phyloP scores from a whole-genome alignment of 2,329 filamentous ascomycete genomes.

The Aureobasidium uvarum region DNA sequence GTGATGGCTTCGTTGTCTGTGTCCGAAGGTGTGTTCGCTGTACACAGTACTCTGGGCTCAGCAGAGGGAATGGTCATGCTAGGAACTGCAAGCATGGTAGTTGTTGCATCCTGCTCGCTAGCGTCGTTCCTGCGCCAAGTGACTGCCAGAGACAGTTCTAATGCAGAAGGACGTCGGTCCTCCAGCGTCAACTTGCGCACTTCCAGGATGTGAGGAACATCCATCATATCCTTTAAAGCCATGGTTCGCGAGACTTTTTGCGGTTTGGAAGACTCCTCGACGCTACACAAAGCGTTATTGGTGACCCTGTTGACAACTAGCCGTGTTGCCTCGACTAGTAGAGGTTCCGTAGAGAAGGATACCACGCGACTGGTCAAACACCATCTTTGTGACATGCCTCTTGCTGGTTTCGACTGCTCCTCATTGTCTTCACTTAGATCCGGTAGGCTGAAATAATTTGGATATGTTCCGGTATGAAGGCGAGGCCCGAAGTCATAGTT shows the following conservation, averaged over 20 bases:
- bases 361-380: constrained; percentile 67
- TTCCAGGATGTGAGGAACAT: constrained; percentile 69
- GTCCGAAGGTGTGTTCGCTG: constrained; percentile 38
- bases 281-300: constrained; percentile 60
- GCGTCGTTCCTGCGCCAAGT: constrained; percentile 65
- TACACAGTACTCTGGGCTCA: constrained; percentile 78
- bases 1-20: constrained; percentile 16
- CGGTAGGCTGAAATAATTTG: constrained; percentile 71
- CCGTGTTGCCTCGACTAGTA: constrained; percentile 63
- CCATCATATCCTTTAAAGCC: constrained; percentile 43
- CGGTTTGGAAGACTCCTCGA: neutral
- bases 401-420: constrained; percentile 3
- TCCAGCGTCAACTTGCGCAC: constrained; percentile 77
- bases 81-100: constrained; percentile 71
- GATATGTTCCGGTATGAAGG: constrained; percentile 77
- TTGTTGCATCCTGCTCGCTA: constrained; percentile 43
- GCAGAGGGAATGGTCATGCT: constrained; percentile 75
- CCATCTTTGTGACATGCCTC: constrained; percentile 78
- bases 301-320: constrained; percentile 61
- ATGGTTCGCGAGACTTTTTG: neutral
- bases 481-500: constrained; percentile 84
- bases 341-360: constrained; percentile 68
- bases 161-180: constrained; percentile 69
- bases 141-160: constrained; percentile 74
- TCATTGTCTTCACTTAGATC: constrained; percentile 37